Percentiles rank a stretch among this genome's conserved stretches.
phyloP scores from a whole-genome alignment of 176 grass and related monocot genomes.

The Microstegium vimineum region DNA sequence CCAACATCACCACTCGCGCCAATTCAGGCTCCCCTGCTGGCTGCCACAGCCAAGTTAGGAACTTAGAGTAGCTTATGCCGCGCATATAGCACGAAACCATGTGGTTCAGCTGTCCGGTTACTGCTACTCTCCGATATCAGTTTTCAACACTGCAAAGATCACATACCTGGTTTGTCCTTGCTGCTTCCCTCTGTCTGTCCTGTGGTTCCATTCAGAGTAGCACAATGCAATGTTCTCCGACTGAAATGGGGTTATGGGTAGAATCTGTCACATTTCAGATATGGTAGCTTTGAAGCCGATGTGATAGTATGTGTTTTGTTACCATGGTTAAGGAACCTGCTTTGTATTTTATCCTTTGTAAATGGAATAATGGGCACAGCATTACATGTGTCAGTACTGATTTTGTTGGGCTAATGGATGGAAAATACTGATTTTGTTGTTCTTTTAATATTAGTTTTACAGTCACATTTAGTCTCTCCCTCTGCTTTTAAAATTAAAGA shows the following conservation, averaged over 20 bases:
- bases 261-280: background rate
- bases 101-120: background rate
- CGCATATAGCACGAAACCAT: background rate
- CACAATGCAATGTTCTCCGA: background rate
- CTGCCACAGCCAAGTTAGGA: conserved; percentile 37
- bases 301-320: background rate
- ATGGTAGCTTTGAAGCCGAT: background rate
- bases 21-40: conserved; percentile 25
- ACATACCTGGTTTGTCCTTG: background rate
- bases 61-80: background rate
- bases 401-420: too few relatives aligned
- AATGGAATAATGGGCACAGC: background rate
- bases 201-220: background rate
- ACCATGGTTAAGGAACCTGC: too few relatives aligned
- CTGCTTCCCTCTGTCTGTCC: background rate
- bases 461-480: too few relatives aligned
- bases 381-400: background rate
- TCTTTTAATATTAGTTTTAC: too few relatives aligned
- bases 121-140: background rate
- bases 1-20: background rate
- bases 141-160: background rate
- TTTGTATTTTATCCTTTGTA: background rate
- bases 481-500: too few relatives aligned
- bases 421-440: too few relatives aligned
- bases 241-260: background rate